phyloP scores from a whole-genome alignment of 176 grass and related monocot genomes.

The Oryza brachyantha region DNA sequence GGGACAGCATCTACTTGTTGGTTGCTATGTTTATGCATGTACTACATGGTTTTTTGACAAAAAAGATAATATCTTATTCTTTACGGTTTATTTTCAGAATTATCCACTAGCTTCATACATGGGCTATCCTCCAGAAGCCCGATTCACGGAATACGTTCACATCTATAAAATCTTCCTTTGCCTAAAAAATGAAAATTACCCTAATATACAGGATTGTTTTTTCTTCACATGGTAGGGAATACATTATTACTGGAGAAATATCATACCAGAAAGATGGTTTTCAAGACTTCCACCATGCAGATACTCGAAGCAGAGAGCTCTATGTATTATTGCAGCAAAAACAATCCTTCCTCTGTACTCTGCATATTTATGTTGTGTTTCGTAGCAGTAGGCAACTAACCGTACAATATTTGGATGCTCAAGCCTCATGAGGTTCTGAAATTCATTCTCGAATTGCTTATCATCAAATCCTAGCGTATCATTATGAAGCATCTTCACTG shows the following conservation, averaged over 20 bases:
- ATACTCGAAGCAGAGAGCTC: conserved; percentile 21
- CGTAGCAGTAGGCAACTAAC: conserved; percentile 8
- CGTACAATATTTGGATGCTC: not conserved
- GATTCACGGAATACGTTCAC: too few relatives aligned
- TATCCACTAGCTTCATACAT: too few relatives aligned
- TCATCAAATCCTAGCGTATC: not conserved
- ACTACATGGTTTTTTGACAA: too few relatives aligned
- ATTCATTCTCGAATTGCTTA: not conserved
- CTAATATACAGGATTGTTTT: too few relatives aligned
- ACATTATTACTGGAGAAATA: not conserved
- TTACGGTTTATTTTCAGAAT: too few relatives aligned
- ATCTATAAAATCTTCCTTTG: too few relatives aligned
- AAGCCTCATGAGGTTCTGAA: not conserved
- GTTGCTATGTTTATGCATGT: too few relatives aligned
- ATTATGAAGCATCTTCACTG: conserved; percentile 3
- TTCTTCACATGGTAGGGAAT: not conserved
- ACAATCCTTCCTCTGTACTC: not conserved
- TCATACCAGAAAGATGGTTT: not conserved
- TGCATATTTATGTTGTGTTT: not conserved
- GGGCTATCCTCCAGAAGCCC: too few relatives aligned
- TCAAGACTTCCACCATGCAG: conserved; percentile 12
- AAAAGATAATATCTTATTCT: too few relatives aligned
- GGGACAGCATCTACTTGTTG: too few relatives aligned
- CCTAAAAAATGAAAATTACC: too few relatives aligned
- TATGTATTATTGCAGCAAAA: not conserved